These are phyloP conservation scores for Aleurites moluccanus DNA, from an alignment of 441 rosid genomes.

Conservation along the genomic window DNA sequence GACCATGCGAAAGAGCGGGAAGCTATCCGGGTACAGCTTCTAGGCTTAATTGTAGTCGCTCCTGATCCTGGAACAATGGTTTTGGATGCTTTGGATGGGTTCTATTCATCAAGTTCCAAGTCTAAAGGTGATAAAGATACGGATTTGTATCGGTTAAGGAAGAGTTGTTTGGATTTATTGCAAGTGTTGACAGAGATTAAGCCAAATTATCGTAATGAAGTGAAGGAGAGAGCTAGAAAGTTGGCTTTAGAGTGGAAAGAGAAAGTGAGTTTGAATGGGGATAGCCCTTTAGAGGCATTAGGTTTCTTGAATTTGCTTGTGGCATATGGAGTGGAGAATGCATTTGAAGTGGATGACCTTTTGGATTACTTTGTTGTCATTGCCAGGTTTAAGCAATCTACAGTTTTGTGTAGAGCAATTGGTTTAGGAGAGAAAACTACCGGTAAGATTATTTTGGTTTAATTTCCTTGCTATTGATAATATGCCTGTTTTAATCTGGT, in stretches of 20 bases:
- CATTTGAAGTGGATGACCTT: constrained; percentile 48
- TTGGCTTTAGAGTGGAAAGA: constrained; percentile 67
- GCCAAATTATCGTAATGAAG: constrained; percentile 37
- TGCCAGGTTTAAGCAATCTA: constrained; percentile 44
- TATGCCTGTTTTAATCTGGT: constrained; percentile 3
- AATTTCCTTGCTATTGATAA: not conserved
- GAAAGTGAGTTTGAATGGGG: constrained; percentile 29
- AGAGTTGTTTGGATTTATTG: constrained; percentile 49
- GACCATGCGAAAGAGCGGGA: constrained; percentile 36
- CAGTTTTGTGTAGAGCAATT: constrained; percentile 43
- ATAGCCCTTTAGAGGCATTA: constrained; percentile 42
- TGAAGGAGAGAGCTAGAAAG: constrained; percentile 53
- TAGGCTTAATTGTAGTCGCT: constrained; percentile 36
- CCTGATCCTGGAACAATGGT: constrained; percentile 50
- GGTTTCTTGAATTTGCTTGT: constrained; percentile 63
- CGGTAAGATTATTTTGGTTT: constrained; percentile 35
- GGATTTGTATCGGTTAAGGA: constrained; percentile 36
- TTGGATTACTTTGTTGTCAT: constrained; percentile 39
- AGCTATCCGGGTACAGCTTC: constrained; percentile 42
- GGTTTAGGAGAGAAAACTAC: constrained; percentile 44
- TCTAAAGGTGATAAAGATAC: constrained; percentile 26
- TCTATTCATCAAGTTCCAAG: constrained; percentile 22
- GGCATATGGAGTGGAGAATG: constrained; percentile 46
- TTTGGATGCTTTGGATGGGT: constrained; percentile 68
- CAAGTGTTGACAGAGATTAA: constrained; percentile 48